phyloP scores from a whole-genome alignment of 2,329 filamentous ascomycete species.

The Nigrospora osmanthi region DNA sequence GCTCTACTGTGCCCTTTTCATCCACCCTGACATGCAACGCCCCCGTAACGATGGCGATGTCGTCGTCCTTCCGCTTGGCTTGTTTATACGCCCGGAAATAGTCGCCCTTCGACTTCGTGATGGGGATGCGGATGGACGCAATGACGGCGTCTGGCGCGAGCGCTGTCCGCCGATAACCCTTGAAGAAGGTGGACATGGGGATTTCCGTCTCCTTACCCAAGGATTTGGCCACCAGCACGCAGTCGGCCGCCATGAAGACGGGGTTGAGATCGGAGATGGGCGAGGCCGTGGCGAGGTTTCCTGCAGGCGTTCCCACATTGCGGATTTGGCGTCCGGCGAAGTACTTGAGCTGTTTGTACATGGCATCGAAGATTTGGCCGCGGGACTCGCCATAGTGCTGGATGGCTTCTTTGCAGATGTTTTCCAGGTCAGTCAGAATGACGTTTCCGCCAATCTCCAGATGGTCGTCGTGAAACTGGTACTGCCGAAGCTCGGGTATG shows the following conservation, averaged over 20 bases:
- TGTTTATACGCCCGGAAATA: slow-evolving; percentile 91
- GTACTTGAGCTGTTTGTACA: slow-evolving; percentile 88
- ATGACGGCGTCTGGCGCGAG: slow-evolving; percentile 78
- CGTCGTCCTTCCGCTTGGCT: slow-evolving; percentile 93
- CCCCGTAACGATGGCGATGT: slow-evolving; percentile 94
- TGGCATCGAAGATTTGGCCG: slow-evolving; percentile 80
- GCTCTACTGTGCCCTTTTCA: slow-evolving; percentile 60
- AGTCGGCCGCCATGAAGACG: slow-evolving; percentile 81
- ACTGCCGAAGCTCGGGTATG: slow-evolving; percentile 81
- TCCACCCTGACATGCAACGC: slow-evolving; percentile 70
- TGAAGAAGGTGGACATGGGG: slow-evolving; percentile 91
- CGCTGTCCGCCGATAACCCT: slow-evolving; percentile 79
- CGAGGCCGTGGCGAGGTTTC: slow-evolving; percentile 88
- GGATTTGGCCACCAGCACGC: slow-evolving; percentile 74
- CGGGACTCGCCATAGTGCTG: slow-evolving; percentile 64
- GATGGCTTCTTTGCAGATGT: slow-evolving; percentile 72
- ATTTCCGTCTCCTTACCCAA: slow-evolving; percentile 67
- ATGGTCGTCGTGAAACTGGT: slow-evolving; percentile 68
- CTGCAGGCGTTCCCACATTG: slow-evolving; percentile 94
- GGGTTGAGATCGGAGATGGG: slow-evolving; percentile 96
- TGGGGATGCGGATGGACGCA: slow-evolving; percentile 76
- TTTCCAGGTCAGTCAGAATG: slow-evolving; percentile 82
- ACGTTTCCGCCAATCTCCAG: slow-evolving; percentile 94
- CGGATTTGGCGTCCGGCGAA: slow-evolving; percentile 94
- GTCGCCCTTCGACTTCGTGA: slow-evolving; percentile 67